These are phyloP conservation scores for Brassica rapa DNA, from an alignment of 345 rosid species.

Conservation along the genomic window DNA sequence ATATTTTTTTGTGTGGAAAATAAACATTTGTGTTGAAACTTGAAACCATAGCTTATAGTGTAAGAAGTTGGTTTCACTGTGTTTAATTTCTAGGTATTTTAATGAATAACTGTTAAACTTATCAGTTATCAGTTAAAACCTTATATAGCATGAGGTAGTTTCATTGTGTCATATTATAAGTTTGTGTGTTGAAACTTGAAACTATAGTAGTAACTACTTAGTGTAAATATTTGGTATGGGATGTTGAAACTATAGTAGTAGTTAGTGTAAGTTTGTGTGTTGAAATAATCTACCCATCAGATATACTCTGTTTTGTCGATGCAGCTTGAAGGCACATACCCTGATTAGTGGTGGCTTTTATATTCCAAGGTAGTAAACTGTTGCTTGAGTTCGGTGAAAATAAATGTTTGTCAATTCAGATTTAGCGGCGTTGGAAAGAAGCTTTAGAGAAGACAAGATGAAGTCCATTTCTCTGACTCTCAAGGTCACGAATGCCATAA, in stretches of 20 bases:
- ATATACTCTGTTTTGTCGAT: not conserved
- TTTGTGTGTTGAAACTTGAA: not conserved
- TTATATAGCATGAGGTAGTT: not conserved
- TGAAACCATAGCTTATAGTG: not conserved
- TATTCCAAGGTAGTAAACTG: not conserved
- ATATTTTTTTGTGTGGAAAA: not conserved
- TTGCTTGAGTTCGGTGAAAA: not conserved
- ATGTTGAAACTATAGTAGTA: not conserved
- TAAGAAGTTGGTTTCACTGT: not conserved
- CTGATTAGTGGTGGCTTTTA: not conserved
- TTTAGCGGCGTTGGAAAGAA: not conserved
- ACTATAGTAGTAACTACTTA: not conserved
- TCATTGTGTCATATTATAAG: not conserved
- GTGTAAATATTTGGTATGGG: not conserved
- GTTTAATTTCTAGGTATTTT: not conserved
- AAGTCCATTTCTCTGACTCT: not conserved
- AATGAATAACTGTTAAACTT: not conserved
- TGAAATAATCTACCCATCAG: not conserved
- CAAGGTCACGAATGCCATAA: not conserved
- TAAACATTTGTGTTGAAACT: not conserved
- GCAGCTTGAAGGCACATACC: not conserved
- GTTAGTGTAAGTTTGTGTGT: not conserved
- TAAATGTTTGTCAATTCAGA: not conserved
- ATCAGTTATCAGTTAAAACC: not conserved
- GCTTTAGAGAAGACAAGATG: not conserved